Evolutionary conservation across 768 basidiomycete species (phyloP), one percentile per base, ranked within the genome.

Genomic region (Lactarius trivialis): DNA sequence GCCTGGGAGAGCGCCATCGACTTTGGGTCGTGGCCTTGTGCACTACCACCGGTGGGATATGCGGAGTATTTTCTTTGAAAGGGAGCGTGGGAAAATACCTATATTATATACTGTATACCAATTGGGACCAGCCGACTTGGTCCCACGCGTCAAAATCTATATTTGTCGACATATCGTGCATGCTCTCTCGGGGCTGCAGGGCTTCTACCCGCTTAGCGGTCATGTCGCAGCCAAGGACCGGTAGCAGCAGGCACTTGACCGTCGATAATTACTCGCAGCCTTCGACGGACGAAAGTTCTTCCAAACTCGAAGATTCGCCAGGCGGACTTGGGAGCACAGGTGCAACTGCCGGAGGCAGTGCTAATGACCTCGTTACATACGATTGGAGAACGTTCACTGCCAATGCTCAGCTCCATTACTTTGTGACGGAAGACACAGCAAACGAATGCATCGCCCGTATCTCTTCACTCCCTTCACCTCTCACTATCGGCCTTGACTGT

Each of bases 401-500:
- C 32, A 37, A 28, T n/a, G 24, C 36, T 0, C 54, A 50, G n/a
- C 49, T 70, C 0, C 55, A 41, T 55, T 70, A 70, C 57, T 60
- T 66, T 21, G 64, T 62, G 19, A 55, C 60, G 15, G 56, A 60
- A n/a, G 55, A 19, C 7, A 24, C 48, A 17, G 65, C 64, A 7
- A 65, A 70, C 30, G 32, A 52, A n/a, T 52, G 52, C 17, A 11
- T 61, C 30, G 53, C 61, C 24, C 52, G 63, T 36, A 19, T 65
- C 24, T 19, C 30, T 19, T 49, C 62, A 14, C 52, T 39, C n/a
- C 15, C 37, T 5, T 32, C 32, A 2, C 30, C 57, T 0, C 21
- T 61, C 32, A 60, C 62, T 15, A 45, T 81, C 55, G 91, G 91
- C 30, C 84, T 92, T 65, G 91, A 93, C 69, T 76, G 89, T 39